Evolutionary conservation across 2,329 filamentous ascomycete species (phyloP).

Genomic region (Epichloe brachyelytri): DNA sequence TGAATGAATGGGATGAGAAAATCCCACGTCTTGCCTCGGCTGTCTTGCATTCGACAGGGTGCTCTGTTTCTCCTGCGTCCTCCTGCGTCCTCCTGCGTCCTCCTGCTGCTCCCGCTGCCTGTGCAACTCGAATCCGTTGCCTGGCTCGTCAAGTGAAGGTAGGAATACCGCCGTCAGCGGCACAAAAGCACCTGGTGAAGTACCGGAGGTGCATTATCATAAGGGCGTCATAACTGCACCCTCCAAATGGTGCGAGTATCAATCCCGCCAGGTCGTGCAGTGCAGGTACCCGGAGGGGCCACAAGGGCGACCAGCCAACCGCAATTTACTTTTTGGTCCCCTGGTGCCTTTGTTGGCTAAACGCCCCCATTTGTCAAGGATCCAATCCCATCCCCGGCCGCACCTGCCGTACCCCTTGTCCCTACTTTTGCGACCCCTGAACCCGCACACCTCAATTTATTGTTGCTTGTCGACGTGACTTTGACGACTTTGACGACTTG

Average conservation of each 20-base stretch:
- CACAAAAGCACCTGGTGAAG: too few species aligned
- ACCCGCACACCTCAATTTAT: not conserved
- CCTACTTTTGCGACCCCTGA: not conserved
- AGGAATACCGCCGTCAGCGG: too few species aligned
- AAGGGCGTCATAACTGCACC: too few species aligned
- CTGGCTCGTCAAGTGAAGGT: too few species aligned
- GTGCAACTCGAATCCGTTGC: too few species aligned
- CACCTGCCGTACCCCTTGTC: not conserved
- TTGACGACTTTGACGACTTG: not conserved
- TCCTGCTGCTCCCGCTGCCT: too few species aligned
- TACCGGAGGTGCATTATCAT: too few species aligned
- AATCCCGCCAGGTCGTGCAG: not conserved
- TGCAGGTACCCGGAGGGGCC: not conserved
- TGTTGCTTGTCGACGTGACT: not conserved
- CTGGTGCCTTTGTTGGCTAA: not conserved
- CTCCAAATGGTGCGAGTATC: not conserved
- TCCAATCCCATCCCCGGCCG: not conserved
- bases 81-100: too few species aligned
- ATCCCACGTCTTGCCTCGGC: too few species aligned
- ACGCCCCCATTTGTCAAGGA: not conserved
- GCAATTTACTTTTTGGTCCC: conserved; percentile 2
- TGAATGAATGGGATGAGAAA: too few species aligned
- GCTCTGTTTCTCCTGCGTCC: too few species aligned
- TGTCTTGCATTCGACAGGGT: too few species aligned
- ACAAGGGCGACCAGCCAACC: not conserved